Evolutionary conservation across 2,329 filamentous ascomycete species (phyloP), one percentile per base, ranked within the genome.

Genomic region (Dothistroma pini): DNA sequence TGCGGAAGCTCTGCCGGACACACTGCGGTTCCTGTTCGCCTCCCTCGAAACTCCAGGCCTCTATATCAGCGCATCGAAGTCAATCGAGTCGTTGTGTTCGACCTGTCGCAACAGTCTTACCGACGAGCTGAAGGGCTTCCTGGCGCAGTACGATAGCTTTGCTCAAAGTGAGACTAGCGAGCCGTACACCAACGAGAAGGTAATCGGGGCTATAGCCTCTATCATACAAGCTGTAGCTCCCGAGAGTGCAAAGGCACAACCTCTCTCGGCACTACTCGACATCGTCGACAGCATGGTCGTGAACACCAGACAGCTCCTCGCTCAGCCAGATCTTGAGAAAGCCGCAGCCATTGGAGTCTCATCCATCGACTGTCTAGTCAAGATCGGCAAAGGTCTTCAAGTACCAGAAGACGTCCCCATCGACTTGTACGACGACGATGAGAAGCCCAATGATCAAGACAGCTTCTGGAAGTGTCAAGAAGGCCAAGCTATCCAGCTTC

Each of bases 21-120:
- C 88, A 1, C 78, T 96, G 25, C 89, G 88, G 54, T 85, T 93
- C 50, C 81, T 95, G 0, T 93, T 96, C 71, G 83, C 81, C 34
- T 86, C 89, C 7, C 79, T 93, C 4, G 81, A 83, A 19, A 85
- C 88, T 34, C 65, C 64, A 6, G 60, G 66, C 4, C 79, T 93
- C 50, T 86, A 87, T 9, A 79, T 82, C n/a, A 81, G 84, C 54
- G 89, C 90, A 3, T 89, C 90, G 1, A 89, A 86, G 69, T 89
- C 90, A 0, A 93, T 96, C 38, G 80, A 84, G 34, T 84, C 84
- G 6, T 82, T 95, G 1, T 93, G 90, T 71, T 90, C 86, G 0
- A 89, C 89, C 32, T 95, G 90, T 65, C 84, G 90, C 41, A 80
- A 79, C 29, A 83, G 86, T 56, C 78, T 96, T n/a, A 85, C 86